Conservation (phyloP, 2,329 filamentous ascomycete species). For the Dothidotthia symphoricarpi region DNA sequence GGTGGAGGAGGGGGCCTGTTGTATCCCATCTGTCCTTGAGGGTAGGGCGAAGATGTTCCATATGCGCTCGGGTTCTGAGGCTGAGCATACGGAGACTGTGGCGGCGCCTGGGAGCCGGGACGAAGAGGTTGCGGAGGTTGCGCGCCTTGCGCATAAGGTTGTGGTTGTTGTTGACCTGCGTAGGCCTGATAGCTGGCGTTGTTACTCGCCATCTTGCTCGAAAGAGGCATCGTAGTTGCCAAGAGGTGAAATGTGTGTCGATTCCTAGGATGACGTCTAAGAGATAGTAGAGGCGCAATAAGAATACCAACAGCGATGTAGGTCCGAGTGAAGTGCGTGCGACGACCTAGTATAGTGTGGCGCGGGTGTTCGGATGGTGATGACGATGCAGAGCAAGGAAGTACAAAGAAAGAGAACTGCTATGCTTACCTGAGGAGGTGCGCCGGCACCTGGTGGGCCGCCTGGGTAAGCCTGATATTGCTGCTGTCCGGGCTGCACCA, state of each 20-base stretch:
- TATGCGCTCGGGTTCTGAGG: conserved; percentile 39
- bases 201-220: conserved; percentile 33
- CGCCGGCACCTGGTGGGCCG: conserved; percentile 47
- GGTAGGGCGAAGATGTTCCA: conserved; percentile 39
- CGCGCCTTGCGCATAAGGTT: conserved; percentile 31
- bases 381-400: conserved; percentile 36
- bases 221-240: conserved; percentile 19
- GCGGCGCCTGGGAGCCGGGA: conserved; percentile 38
- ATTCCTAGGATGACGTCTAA: conserved; percentile 13
- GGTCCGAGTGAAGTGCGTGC: conserved; percentile 15
- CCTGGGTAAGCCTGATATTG: conserved; percentile 59
- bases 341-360: conserved; percentile 21
- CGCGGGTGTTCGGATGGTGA: conserved; percentile 23
- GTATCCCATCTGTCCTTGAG: conserved; percentile 36
- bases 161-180: conserved; percentile 19
- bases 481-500: conserved; percentile 45
- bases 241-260: conserved; percentile 11
- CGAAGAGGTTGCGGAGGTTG: conserved; percentile 35
- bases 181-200: conserved; percentile 32
- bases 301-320: conserved; percentile 32
- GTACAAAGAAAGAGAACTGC: conserved; percentile 16
- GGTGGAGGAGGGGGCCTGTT: conserved; percentile 38
- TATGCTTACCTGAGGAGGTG: conserved; percentile 39
- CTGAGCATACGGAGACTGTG: conserved; percentile 47
- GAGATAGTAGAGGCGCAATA: conserved; percentile 13